Conservation (phyloP, 805 yeast genomes). For the Phaffomyces opuntiae region DNA sequence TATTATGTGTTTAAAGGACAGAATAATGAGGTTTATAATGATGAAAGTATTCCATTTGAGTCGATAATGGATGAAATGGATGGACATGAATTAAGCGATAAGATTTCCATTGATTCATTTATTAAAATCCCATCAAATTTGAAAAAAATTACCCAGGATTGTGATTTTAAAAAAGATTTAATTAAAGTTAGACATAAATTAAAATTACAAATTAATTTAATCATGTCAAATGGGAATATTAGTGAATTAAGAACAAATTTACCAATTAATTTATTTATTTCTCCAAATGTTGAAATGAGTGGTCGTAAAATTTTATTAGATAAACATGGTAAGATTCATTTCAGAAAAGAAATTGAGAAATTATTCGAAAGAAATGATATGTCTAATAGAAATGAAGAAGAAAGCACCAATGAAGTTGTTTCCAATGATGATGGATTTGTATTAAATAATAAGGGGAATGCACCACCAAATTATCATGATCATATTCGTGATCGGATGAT, state of each 20-base stretch:
- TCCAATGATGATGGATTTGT: constrained; percentile 22
- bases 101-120: constrained; percentile 56
- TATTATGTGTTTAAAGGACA: constrained; percentile 51
- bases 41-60: constrained; percentile 55
- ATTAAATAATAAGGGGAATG: constrained; percentile 32
- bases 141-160: constrained; percentile 74
- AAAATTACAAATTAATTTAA: constrained; percentile 60
- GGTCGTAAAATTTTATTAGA: constrained; percentile 33
- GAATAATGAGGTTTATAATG: constrained; percentile 47
- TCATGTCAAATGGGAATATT: constrained; percentile 71
- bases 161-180: constrained; percentile 52
- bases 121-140: constrained; percentile 65
- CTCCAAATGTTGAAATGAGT: constrained; percentile 64
- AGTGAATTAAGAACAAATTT: constrained; percentile 84
- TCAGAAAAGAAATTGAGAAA: constrained; percentile 30
- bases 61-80: constrained; percentile 37
- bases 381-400: neutral
- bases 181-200: constrained; percentile 80
- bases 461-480: constrained; percentile 72
- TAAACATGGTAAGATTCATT: constrained; percentile 34
- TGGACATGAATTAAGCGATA: constrained; percentile 37
- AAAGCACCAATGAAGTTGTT: constrained; percentile 9
- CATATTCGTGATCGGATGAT: constrained; percentile 56
- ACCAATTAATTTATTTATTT: constrained; percentile 64
- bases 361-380: constrained; percentile 21